Conservation (phyloP, 805 yeast species). For the Saturnispora besseyi region DNA sequence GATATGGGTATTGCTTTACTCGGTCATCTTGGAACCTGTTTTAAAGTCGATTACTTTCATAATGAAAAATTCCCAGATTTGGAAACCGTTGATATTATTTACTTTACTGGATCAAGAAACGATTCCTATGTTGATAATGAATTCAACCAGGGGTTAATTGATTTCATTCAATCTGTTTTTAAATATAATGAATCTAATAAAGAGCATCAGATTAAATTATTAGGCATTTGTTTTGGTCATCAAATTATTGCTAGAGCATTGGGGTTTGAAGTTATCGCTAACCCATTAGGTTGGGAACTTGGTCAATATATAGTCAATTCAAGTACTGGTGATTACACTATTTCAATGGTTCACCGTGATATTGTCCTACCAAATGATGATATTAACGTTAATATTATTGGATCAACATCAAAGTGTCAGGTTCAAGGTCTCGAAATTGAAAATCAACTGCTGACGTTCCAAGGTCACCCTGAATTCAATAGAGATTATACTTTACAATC, state of each 20-base stretch:
- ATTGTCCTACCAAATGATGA: constrained; percentile 29
- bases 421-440: constrained; percentile 60
- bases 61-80: constrained; percentile 17
- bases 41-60: constrained; percentile 32
- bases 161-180: constrained; percentile 23
- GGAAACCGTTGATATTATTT: constrained; percentile 31
- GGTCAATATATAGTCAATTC: constrained; percentile 41
- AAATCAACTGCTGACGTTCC: constrained; percentile 53
- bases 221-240: constrained; percentile 85
- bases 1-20: constrained; percentile 29
- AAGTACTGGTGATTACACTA: constrained; percentile 19
- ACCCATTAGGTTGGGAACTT: constrained; percentile 63
- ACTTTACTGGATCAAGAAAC: constrained; percentile 44
- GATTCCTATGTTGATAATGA: constrained; percentile 42
- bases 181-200: constrained; percentile 6
- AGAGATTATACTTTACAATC: constrained; percentile 23
- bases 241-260: constrained; percentile 63
- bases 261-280: constrained; percentile 51
- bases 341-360: constrained; percentile 55
- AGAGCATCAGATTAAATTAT: constrained; percentile 34
- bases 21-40: constrained; percentile 15
- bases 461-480: constrained; percentile 85
- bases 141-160: constrained; percentile 28
- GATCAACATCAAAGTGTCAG: constrained; percentile 45
- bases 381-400: constrained; percentile 31